Base-by-base conservation (phyloP, 2,329 filamentous ascomycete genomes). In the Cladosporium sp. region DNA sequence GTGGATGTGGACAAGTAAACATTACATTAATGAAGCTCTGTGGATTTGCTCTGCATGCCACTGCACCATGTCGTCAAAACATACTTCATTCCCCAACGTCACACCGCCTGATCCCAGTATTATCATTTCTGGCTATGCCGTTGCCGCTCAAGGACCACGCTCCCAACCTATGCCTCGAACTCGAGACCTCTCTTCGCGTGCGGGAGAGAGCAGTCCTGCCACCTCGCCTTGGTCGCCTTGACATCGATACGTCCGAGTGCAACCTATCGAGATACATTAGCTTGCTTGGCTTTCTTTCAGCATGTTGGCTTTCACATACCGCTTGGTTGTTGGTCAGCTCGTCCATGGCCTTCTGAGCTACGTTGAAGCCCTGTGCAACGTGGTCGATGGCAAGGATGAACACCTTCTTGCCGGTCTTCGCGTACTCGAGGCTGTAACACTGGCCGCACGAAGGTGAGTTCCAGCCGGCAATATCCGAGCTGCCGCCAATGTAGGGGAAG, bases 401-500 rank as follows among this genome's bases (percentile, higher is more conserved):
- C 74, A 86, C 80, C 54, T 78, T 80, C 61, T 79, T 76, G 67
- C 78, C 78, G 57, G 80, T 78, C 36, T 28, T 44, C 8, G 49
- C 36, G 74, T 81, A 86, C 54, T 78, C 80, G 64, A 86, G 70
- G 62, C 78, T 74, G 73, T 84, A 86, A 78, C 84, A 86, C 54
- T 80, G 82, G 59, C 84, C 84, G 73, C 84, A 86, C 74, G 82
- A 77, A 18, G 73, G 68, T 59, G 75, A 78, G 73, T 82, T 81
- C 81, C 81, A 85, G 59, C 79, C 80, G 1, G 70, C 71, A 64
- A 86, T 75, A 66, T 82, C 83, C 67, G 78, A 78, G 54, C 81
- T 80, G 61, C 82, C 83, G 41, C 83, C 84, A 64, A 86, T 80
- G 69, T 78, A 74, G 34, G 83, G 82, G 77, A 83, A 84, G 26